These are phyloP conservation scores for Aspergillus baeticus DNA, from an alignment of 495 filamentous ascomycete species.

Conservation along the genomic window DNA sequence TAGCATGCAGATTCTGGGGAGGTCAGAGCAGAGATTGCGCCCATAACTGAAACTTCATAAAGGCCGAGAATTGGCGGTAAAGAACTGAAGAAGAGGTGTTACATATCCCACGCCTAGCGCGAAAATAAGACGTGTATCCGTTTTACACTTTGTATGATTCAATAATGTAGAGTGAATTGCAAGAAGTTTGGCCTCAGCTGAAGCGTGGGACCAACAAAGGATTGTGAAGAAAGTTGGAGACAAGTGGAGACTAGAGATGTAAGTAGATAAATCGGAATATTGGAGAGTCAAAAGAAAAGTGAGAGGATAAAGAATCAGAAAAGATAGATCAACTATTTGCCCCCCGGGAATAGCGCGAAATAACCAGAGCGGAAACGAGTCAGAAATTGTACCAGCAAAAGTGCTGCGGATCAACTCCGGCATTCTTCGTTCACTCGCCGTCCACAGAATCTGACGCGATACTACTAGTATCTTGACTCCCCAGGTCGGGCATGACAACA, in stretches of 20 bases:
- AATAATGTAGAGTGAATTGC: too few species aligned
- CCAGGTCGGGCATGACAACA: conserved; percentile 62
- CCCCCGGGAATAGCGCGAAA: background rate
- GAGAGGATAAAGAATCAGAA: conserved; percentile 8
- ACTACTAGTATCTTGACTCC: conserved; percentile 6
- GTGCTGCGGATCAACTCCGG: background rate
- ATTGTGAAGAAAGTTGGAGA: background rate
- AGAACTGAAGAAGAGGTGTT: too few species aligned
- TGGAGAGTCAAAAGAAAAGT: background rate
- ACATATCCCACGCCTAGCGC: too few species aligned
- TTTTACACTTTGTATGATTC: too few species aligned
- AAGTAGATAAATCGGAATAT: background rate
- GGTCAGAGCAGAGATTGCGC: conserved; percentile 13
- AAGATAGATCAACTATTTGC: conserved; percentile 1
- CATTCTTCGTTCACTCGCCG: conserved; percentile 2
- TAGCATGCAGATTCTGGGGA: conserved; percentile 23
- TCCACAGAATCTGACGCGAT: conserved; percentile 17
- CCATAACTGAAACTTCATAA: too few species aligned
- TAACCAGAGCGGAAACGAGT: conserved; percentile 3
- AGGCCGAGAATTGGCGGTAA: too few species aligned
- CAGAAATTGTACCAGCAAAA: background rate
- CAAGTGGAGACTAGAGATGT: background rate
- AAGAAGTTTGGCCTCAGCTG: conserved; percentile 10
- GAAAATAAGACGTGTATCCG: too few species aligned
- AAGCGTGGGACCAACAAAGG: background rate